Base-by-base conservation (phyloP, 164 flowering plant genomes). In the Stephania cephalantha region DNA sequence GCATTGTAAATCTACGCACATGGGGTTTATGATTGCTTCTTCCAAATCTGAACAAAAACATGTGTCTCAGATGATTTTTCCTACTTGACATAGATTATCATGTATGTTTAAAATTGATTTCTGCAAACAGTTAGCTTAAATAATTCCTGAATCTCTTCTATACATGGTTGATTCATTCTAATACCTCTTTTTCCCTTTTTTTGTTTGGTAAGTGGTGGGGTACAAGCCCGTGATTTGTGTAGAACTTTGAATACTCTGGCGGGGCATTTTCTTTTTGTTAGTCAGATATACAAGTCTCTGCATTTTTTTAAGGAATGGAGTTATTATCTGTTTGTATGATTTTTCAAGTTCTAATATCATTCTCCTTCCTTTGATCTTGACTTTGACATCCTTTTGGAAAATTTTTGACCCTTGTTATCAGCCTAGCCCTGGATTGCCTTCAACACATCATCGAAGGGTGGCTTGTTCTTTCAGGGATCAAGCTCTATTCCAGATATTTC, bases 401-500 rank as follows among this genome's bases (percentile, higher is more conserved):
- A 20, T 75, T 71, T 35, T 71, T 77, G 64, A 30, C 48, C 71
- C 20, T 29, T 31, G 48, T 70, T 18, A 69, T 64, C 87, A 95
- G 99, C 86, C 92, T 48, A 93, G 86, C 85, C 86, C 95, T 22
- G 99, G 98, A 46, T 78, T 93, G 80, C 86, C 99, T 78, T 85
- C 94, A 68, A 90, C 99, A 69, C 90, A 88, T 85, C 97, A 95
- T 79, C 91, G 98, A 73, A 86, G 90, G 78, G 92, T 93, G 8
- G 97, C 97, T 17, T 90, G 97, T 84, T 77, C 84, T 81, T 95
- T 95, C 76, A 87, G 99, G 87, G 99, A 95, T 75, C 90, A 93
- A 53, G 85, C 89, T 12, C 92, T 95, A 61, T 87, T 87, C 73
- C 93, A 94, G 82, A 87, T 91, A 74, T 92, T 93, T 74, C 98